Evolutionary conservation across 2,329 filamentous ascomycete species (phyloP).

Genomic region (Talaromyces sp.): DNA sequence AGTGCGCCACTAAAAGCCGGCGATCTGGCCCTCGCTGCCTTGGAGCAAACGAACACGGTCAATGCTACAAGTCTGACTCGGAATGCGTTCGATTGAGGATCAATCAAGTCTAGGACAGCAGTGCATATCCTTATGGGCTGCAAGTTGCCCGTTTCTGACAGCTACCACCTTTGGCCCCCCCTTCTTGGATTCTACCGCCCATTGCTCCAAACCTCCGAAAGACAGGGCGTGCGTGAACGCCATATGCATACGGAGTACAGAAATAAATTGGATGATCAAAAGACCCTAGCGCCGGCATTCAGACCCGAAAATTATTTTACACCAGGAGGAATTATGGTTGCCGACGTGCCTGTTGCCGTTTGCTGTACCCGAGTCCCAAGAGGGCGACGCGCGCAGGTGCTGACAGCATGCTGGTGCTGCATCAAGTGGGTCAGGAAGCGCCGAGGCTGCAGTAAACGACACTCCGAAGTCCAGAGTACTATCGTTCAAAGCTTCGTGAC

Average conservation of each 20-base stretch:
- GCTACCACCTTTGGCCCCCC: neutral
- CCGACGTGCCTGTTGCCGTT: neutral
- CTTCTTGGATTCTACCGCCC: neutral
- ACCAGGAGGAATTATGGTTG: neutral
- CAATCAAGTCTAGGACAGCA: neutral
- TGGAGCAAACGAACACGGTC: neutral
- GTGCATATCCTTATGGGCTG: neutral
- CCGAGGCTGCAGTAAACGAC: neutral
- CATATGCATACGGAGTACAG: neutral
- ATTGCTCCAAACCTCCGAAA: neutral
- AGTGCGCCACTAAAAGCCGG: neutral
- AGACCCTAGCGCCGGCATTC: too few relatives aligned
- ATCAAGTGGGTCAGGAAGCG: neutral
- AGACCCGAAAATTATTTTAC: neutral
- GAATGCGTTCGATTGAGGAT: neutral
- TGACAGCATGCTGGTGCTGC: neutral
- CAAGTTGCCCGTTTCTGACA: slow-evolving; percentile 1
- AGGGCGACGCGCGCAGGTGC: neutral
- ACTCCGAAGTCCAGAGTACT: neutral
- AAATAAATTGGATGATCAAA: neutral
- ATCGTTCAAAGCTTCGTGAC: neutral
- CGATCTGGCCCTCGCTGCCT: neutral
- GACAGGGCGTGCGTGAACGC: neutral
- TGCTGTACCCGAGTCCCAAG: neutral
- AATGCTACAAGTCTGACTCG: neutral